phyloP scores from a whole-genome alignment of 257 asterid species.

The Ligustrum vulgare region DNA sequence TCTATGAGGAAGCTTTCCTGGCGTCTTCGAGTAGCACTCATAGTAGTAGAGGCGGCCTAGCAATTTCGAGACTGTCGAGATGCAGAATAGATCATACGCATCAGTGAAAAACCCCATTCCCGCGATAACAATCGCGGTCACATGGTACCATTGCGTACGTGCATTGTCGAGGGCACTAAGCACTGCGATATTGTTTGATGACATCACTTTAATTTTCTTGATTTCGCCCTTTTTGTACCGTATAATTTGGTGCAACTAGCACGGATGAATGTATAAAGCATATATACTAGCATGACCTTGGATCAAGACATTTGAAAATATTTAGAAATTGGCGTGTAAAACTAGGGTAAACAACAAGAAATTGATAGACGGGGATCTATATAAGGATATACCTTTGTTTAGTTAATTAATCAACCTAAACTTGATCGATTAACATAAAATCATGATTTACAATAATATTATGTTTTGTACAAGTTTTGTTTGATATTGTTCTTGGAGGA shows the following conservation, averaged over 20 bases:
- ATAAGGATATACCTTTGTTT: neutral
- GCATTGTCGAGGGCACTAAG: conserved; percentile 6
- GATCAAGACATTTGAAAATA: neutral
- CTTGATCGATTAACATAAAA: neutral
- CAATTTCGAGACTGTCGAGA: conserved; percentile 8
- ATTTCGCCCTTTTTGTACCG: neutral
- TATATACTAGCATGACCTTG: neutral
- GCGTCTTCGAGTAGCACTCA: neutral
- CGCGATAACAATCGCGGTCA: conserved; percentile 11
- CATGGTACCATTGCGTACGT: neutral
- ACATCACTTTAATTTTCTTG: neutral
- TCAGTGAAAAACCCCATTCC: conserved; percentile 24
- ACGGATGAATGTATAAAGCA: neutral
- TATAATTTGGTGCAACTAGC: neutral
- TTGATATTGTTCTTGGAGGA: neutral
- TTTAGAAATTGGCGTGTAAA: neutral
- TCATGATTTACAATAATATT: neutral
- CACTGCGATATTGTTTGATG: neutral
- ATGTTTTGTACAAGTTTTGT: neutral
- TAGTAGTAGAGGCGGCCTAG: conserved; percentile 17
- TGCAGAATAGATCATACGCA: conserved; percentile 20
- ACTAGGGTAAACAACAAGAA: neutral
- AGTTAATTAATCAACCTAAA: neutral
- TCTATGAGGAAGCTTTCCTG: conserved; percentile 1
- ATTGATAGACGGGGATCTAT: neutral